Base-by-base conservation (phyloP, 202 grass and related monocot species). In the Setaria italica region DNA sequence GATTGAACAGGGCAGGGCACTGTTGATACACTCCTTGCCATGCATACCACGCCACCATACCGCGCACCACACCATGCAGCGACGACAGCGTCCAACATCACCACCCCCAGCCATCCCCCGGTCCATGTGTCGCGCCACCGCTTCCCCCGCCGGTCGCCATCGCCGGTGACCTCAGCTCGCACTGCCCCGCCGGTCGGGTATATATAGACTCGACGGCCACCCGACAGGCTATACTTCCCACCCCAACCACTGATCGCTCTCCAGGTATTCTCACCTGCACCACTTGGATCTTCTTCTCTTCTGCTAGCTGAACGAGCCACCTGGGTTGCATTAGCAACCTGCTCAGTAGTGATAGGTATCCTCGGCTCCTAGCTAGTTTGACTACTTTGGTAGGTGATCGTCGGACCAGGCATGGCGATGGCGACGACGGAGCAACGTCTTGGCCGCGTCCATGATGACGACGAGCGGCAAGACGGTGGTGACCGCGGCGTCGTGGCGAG, bases 1-100 rank as follows among this genome's bases (percentile, higher is more conserved):
- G 89, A 84, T 87, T 70, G 70, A 75, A 5, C 54, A 74, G 80
- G 85, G 66, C 54, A 74, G 69, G 85, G 66, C 59, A 90, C 80
- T 84, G 89, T 74, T 64, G 48, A 84, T 79, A 70, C 1, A 5
- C 55, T 58, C 37, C 32, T 51, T 80, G 84, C 88, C 88, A 63
- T 63, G 9, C 78, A 14, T 29, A 4, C 79, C 72, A 72, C 15
- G 83, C 64, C 76, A 86, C 73, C 78, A 59, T 46, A 2, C 48
- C 65, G 63, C 55, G 63, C 4, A 20, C 76, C 41, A 19, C 4
- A 62, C 33, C 72, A 78, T 82, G 70, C 33, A 69, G 30, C 37
- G 33, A 46, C 29, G 37, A 41, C 69, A 10, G 19, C 63, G 6
- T 33, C 70, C 21, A 15, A 29, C 79, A 11, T 42, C 78, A 14